phyloP scores from a whole-genome alignment of 768 basidiomycete species.

The Tylopilus rubrobrunneus region DNA sequence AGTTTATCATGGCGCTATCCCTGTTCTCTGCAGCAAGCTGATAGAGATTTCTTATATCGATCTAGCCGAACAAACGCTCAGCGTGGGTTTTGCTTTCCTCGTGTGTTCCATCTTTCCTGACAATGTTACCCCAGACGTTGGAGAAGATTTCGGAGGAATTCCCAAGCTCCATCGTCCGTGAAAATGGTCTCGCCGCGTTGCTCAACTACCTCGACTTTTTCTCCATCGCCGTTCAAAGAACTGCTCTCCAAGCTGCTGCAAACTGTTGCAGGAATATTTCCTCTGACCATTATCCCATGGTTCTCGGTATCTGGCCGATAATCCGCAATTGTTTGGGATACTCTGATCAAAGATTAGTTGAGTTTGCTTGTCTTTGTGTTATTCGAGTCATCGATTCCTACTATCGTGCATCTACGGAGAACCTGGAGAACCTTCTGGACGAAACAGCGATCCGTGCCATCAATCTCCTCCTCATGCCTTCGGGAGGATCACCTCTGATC shows the following conservation, averaged over 20 bases:
- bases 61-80: constrained; percentile 95
- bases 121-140: constrained; percentile 61
- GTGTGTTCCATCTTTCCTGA: constrained; percentile 8
- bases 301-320: constrained; percentile 87
- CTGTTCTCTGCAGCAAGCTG: constrained; percentile 94
- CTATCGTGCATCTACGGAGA: constrained; percentile 76
- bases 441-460: constrained; percentile 75
- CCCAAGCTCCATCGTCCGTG: constrained; percentile 91
- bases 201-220: constrained; percentile 98
- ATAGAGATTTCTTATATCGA: constrained; percentile 98
- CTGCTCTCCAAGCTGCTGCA: constrained; percentile 92
- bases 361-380: constrained; percentile 92
- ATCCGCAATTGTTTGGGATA: constrained; percentile 89
- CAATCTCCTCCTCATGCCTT: constrained; percentile 79
- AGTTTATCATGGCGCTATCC: constrained; percentile 97
- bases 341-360: constrained; percentile 95
- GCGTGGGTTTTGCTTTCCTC: constrained; percentile 55
- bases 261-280: constrained; percentile 95
- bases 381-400: constrained; percentile 94
- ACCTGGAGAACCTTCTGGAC: constrained; percentile 84
- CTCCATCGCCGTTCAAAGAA: constrained; percentile 95
- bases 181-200: constrained; percentile 89
- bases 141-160: constrained; percentile 99
- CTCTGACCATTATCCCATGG: constrained; percentile 83
- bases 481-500: constrained; percentile 82